A percentile compares a stretch with the other conserved stretches of the same genome.
Conservation (phyloP, 352 stramenopile genomes). For the Globisporangium solare region DNA sequence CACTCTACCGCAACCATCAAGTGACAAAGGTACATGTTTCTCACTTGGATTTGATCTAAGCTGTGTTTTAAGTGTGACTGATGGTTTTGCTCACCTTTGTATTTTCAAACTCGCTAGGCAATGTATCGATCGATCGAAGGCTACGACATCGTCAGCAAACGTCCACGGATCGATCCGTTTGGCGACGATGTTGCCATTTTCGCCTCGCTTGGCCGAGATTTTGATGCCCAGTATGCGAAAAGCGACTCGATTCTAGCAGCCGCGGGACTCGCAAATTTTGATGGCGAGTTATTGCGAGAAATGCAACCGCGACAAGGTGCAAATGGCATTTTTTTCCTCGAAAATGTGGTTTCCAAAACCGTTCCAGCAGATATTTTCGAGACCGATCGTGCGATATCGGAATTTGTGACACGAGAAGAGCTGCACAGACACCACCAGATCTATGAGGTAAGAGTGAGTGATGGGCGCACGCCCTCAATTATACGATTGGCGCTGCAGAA, state of each 20-base stretch:
- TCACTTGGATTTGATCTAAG: neutral
- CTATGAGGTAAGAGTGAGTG: neutral
- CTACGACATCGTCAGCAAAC: slow-evolving; percentile 3
- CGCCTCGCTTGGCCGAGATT: slow-evolving; percentile 8
- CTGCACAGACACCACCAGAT: neutral
- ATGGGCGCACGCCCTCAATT: too few species aligned
- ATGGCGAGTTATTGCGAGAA: neutral
- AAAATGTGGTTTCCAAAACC: slow-evolving; percentile 3
- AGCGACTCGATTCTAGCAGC: neutral
- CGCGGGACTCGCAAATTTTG: neutral
- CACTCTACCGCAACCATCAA: slow-evolving; percentile 22
- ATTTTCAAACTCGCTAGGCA: neutral
- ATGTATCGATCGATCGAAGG: neutral
- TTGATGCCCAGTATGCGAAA: slow-evolving; percentile 7
- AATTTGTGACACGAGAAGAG: neutral
- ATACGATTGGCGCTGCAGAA: too few species aligned
- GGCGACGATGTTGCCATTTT: slow-evolving; percentile 15
- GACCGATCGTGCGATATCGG: slow-evolving; percentile 1
- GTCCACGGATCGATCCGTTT: neutral
- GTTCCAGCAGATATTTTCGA: neutral
- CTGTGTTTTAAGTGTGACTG: too few species aligned
- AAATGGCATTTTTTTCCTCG: slow-evolving; percentile 19
- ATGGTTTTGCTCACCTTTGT: neutral
- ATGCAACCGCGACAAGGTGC: neutral
- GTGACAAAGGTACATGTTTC: slow-evolving; percentile 2